phyloP scores from a whole-genome alignment of 139 green algal genomes.

The Chlamydomonas eustigma region DNA sequence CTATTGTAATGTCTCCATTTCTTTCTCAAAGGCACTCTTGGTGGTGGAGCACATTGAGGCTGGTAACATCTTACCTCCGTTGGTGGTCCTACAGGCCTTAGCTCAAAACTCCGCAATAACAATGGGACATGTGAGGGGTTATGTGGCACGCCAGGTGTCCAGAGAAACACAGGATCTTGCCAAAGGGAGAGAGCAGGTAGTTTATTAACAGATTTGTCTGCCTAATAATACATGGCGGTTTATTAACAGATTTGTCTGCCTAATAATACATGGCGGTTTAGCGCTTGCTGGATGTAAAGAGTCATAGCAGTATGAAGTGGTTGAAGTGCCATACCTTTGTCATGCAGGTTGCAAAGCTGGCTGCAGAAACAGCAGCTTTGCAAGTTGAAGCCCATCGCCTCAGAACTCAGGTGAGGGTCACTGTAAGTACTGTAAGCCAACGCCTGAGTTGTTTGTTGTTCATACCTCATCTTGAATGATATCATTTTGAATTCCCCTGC shows the following conservation, averaged over 20 bases:
- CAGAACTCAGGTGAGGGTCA: slow-evolving; percentile 43
- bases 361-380: slow-evolving; percentile 63
- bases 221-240: too few relatives aligned
- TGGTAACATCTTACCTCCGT: slow-evolving; percentile 73
- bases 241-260: too few relatives aligned
- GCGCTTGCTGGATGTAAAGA: too few relatives aligned
- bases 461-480: too few relatives aligned
- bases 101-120: slow-evolving; percentile 55
- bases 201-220: too few relatives aligned
- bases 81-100: slow-evolving; percentile 86
- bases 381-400: slow-evolving; percentile 62
- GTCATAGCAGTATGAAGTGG: background rate
- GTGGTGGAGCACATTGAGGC: slow-evolving; percentile 78
- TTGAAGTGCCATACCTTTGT: slow-evolving; percentile 15
- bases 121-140: background rate
- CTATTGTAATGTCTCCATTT: too few relatives aligned
- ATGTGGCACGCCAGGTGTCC: background rate
- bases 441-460: too few relatives aligned
- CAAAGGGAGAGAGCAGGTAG: background rate
- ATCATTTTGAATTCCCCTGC: too few relatives aligned
- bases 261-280: too few relatives aligned
- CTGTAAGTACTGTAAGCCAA: too few relatives aligned
- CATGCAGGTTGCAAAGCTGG: slow-evolving; percentile 48
- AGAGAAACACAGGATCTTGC: background rate
- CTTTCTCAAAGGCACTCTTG: slow-evolving; percentile 34